Evolutionary conservation across 192 early-diverging fungal genomes (phyloP).

Genomic region (Dissophora globulifera): DNA sequence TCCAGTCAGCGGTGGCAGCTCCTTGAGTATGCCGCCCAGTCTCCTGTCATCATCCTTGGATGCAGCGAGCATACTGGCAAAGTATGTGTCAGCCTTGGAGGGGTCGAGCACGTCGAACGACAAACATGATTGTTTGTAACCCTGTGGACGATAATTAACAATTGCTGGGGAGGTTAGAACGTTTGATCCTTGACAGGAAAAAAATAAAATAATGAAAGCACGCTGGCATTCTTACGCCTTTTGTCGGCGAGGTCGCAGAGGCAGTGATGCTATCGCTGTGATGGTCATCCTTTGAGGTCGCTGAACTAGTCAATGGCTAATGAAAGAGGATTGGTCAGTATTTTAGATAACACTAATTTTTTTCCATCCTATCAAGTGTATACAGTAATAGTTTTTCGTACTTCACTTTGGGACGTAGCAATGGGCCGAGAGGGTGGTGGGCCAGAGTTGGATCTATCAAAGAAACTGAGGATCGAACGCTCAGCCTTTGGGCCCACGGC

Average conservation of each 20-base stretch:
- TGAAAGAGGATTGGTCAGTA: neutral
- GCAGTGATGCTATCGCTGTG: neutral
- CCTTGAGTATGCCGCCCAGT: slow-evolving; percentile 27
- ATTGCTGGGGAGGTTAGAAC: too few relatives aligned
- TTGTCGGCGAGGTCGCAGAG: neutral
- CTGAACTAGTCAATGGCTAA: neutral
- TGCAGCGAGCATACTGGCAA: slow-evolving; percentile 23
- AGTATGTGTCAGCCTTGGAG: slow-evolving; percentile 23
- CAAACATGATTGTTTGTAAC: slow-evolving; percentile 46
- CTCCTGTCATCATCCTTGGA: slow-evolving; percentile 13
- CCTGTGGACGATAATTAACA: slow-evolving; percentile 1
- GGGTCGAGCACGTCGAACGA: slow-evolving; percentile 41
- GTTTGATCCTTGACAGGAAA: too few relatives aligned
- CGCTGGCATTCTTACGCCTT: slow-evolving; percentile 11
- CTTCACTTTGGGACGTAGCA: neutral
- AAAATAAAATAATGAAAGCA: too few relatives aligned
- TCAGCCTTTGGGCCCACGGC: neutral
- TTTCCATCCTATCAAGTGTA: too few relatives aligned
- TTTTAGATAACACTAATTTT: too few relatives aligned
- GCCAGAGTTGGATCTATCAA: slow-evolving; percentile 13
- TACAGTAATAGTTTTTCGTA: neutral
- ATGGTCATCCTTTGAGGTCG: too few relatives aligned
- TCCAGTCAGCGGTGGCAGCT: slow-evolving; percentile 36
- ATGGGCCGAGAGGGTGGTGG: neutral
- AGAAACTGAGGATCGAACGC: slow-evolving; percentile 47